Percentiles rank a stretch among this genome's conserved stretches.
These are phyloP conservation scores for Aspergillus piperis DNA, from an alignment of 2,329 filamentous ascomycete genomes.

Conservation along the genomic window DNA sequence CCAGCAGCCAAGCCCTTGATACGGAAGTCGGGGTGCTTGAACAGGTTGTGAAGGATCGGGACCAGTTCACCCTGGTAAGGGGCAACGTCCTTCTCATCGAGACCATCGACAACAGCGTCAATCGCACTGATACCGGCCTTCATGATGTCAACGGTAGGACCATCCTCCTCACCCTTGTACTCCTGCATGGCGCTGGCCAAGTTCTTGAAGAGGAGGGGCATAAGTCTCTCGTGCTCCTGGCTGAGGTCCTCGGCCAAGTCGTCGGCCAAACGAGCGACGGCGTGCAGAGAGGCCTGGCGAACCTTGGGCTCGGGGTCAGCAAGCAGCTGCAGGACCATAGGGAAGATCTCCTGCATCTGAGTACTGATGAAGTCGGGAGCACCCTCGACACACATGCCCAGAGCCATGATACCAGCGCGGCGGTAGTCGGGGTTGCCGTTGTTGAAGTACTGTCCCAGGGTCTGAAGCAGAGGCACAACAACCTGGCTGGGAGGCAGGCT, in stretches of 20 bases:
- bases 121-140: conserved; percentile 87
- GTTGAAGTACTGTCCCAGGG: conserved; percentile 78
- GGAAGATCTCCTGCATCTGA: conserved; percentile 83
- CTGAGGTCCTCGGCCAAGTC: conserved; percentile 89
- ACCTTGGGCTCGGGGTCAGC: conserved; percentile 81
- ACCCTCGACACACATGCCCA: conserved; percentile 93
- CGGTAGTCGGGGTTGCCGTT: conserved; percentile 75
- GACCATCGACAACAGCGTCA: conserved; percentile 77
- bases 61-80: conserved; percentile 82
- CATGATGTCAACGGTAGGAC: conserved; percentile 81
- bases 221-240: conserved; percentile 79
- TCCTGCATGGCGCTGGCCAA: conserved; percentile 75
- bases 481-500: conserved; percentile 92
- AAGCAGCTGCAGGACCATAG: conserved; percentile 78
- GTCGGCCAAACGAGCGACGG: conserved; percentile 86
- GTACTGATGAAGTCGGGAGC: conserved; percentile 97
- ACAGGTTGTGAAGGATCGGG: conserved; percentile 78
- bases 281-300: conserved; percentile 81
- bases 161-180: conserved; percentile 64
- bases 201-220: conserved; percentile 84
- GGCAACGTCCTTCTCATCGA: conserved; percentile 74
- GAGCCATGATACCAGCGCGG: conserved; percentile 84
- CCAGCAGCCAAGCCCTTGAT: conserved; percentile 88
- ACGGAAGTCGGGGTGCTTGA: conserved; percentile 81
- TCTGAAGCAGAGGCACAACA: conserved; percentile 85